These are phyloP conservation scores for Sphaerulina vaccinii DNA, from an alignment of 2,329 filamentous ascomycete genomes.

Conservation along the genomic window DNA sequence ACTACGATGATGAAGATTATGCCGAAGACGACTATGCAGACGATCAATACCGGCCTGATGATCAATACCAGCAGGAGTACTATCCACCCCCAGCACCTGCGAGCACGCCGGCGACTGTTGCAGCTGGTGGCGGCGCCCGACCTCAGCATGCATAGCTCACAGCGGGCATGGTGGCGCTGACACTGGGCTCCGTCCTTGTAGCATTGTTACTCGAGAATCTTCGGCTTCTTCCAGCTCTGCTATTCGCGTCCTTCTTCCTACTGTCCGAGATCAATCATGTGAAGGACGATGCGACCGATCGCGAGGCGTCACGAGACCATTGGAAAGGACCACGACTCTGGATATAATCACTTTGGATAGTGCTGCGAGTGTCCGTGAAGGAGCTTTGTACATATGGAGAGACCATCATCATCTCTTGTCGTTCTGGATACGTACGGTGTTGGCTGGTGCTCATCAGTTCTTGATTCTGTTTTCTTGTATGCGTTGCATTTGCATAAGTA, in stretches of 20 bases:
- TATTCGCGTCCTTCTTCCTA: background rate
- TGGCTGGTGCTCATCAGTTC: slow-evolving; percentile 10
- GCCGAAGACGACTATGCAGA: slow-evolving; percentile 33
- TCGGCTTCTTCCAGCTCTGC: background rate
- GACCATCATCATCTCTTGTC: slow-evolving; percentile 3
- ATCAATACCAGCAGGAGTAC: slow-evolving; percentile 26
- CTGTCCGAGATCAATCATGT: background rate
- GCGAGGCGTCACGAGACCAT: background rate
- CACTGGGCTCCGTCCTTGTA: slow-evolving; percentile 8
- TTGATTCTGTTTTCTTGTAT: slow-evolving; percentile 5
- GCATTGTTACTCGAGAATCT: background rate
- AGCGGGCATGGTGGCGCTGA: slow-evolving; percentile 20
- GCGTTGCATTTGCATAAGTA: slow-evolving; percentile 19
- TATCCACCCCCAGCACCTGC: slow-evolving; percentile 29
- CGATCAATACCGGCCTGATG: no score
- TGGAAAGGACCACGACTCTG: background rate
- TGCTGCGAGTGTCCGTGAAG: slow-evolving; percentile 8
- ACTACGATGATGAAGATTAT: slow-evolving; percentile 35
- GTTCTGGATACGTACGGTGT: slow-evolving; percentile 12
- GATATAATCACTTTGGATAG: background rate
- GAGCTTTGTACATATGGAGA: slow-evolving; percentile 24
- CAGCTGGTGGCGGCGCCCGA: slow-evolving; percentile 17
- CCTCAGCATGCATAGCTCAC: slow-evolving; percentile 23
- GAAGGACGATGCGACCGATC: background rate
- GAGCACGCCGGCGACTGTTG: slow-evolving; percentile 20